Evolutionary conservation across 352 stramenopile species (phyloP), one percentile per base, ranked within the genome.

Genomic region (Globisporangium sylvaticum): DNA sequence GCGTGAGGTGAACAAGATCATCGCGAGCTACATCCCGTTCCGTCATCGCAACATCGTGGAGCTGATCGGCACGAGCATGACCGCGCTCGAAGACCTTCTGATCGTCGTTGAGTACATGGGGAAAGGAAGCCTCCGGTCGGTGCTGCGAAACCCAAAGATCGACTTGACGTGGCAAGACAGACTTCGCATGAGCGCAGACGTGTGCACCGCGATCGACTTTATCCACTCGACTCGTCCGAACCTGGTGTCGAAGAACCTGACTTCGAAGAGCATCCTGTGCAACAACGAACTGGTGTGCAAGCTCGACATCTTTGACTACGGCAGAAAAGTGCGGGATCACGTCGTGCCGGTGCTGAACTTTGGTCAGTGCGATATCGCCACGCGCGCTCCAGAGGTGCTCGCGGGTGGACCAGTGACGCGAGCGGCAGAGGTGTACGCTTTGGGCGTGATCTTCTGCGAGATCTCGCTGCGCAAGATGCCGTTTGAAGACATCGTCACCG

Each of bases 81-180:
- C 72, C 3, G 72, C 78, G 31, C 64, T 78, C n/a, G 81, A 87
- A 48, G 80, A 92, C 25, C 70, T 89, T 3, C 74, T 90, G 39
- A 75, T 95, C 39, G 83, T 91, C 2, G 83, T 87, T 56, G 87
- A 94, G 62, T 83, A 84, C 65, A 93, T 95, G 82, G 58, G 75
- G n/a, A 86, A 86, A 50, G 85, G 87, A 8, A 90, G 73, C 37
- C 65, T 94, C 2, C 79, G 77, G 22, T 81, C 78, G 4, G 76
- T 90, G 10, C 60, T 94, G 24, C 48, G 72, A 25, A 77, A 83
- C 65, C 62, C 75, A 4, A 76, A 84, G 63, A 69, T 82, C 31
- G 72, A 86, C 39, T 57, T 94, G 5, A 59, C 73, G 57, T 94
- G 85, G 85, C 67, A 77, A 18, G 69, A 78, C 58, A 68, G 79